Evolutionary conservation across 257 asterid genomes (phyloP).

Genomic region (Solanum chiquidenum): DNA sequence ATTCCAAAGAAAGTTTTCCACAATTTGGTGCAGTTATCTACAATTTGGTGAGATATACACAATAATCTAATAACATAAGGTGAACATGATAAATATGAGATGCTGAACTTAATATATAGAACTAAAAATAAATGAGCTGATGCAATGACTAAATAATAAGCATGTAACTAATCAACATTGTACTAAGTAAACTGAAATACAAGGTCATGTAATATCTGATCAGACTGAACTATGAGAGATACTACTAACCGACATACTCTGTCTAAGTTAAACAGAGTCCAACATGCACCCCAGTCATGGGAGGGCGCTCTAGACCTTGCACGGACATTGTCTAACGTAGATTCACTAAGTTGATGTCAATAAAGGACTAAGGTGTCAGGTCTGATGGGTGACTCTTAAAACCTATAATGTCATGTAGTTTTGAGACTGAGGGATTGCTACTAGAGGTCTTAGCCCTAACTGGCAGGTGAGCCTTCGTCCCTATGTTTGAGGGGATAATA

Average conservation of each 20-base stretch:
- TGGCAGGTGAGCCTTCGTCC: background rate
- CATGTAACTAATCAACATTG: no score
- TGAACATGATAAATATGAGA: no score
- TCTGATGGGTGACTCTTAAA: background rate
- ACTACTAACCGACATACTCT: background rate
- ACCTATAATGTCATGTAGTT: background rate
- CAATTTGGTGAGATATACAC: no score
- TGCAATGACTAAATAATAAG: no score
- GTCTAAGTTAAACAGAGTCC: background rate
- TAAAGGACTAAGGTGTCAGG: background rate
- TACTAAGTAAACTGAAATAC: no score
- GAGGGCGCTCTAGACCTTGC: background rate
- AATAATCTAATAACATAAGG: no score
- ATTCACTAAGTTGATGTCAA: background rate
- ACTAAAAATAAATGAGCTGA: no score
- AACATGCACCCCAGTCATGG: background rate
- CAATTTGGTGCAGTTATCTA: no score
- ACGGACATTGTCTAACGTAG: background rate
- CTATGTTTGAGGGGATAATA: background rate
- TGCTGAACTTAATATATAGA: no score
- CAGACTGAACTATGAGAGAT: background rate
- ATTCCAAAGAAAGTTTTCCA: background rate
- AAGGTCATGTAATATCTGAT: background rate
- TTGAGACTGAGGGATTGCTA: background rate
- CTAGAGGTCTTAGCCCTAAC: background rate